Evolutionary conservation across 2,329 filamentous ascomycete species (phyloP), one percentile per base, ranked within the genome.

Genomic region (Diplodia sapinea): DNA sequence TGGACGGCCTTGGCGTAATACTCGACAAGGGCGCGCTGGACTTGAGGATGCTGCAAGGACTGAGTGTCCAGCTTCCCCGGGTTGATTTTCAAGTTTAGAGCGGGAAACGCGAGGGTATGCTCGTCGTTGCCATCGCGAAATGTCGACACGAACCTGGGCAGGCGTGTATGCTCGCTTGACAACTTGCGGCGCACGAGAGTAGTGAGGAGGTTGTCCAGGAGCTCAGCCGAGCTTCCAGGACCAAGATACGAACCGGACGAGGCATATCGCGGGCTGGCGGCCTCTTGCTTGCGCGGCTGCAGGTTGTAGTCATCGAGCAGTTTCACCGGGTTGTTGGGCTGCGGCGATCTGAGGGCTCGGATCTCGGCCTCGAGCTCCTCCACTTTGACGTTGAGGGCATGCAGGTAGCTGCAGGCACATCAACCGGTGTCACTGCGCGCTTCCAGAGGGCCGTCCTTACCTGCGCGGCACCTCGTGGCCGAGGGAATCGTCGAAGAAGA

Each of bases 401-500:
- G 65, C 31, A 67, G n/a, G 36, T 67, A 67, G 56, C 65, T 67
- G 55, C 20, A 33, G 20, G 8, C 11, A 15, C 4, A 47, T 66
- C 38, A 55, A 47, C 12, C 13, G 23, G 40, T 1, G 50, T 40
- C 31, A 40, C 33, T 5, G 31, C 8, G 15, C 8, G 33, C 51
- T 7, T 11, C 23, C 17, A 15, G 31, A 17, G 8, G 7, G 17
- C 17, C 20, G 26, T 33, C 3, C 26, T 6, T 26, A 67, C 65
- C 65, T 67, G 13, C 65, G 47, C 9, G 65, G 65, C 17, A 67
- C 65, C 23, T 67, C 65, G 36, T 62, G 55, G 20, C 56, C 55
- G 4, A 67, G 55, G 1, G 65, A 67, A 7, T 61, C 65, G 15
- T 67, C 65, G 26, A 52, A 67, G 26, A 61, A 67, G 23, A 67